Evolutionary conservation across 2,329 filamentous ascomycete genomes (phyloP), one percentile per base, ranked within the genome.

Genomic region (Trematosphaeria pertusa): DNA sequence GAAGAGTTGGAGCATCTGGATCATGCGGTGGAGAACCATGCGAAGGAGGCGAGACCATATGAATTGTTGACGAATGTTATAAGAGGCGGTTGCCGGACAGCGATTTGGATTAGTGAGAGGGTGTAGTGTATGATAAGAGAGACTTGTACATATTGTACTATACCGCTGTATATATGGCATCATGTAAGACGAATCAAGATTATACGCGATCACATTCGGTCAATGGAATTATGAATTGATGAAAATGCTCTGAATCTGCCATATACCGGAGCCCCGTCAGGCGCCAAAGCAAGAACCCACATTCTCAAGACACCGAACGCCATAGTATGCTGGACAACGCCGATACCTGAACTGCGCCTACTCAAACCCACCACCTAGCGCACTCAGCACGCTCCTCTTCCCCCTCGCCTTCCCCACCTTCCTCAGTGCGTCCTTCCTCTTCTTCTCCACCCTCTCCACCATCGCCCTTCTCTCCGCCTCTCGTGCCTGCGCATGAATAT

Each of bases 1-100:
- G 94, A 99, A 75, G 94, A 99, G 75, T 75, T 99, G 46, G 94
- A 99, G 78, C 94, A 99, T 77, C 75, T 99, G 56, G 94, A 99
- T 70, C 89, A 96, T 75, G 94, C 94, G 0, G 88, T 99, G 15
- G 88, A 94, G 70, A 88, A 97, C 65, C 93, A 97, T 75, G 87
- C 92, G 2, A 91, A 94, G 73, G 85, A 91, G 73, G 94, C 94
- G 5, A 84, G 87, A 70, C 92, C 93, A 21, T 93, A 97, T 71
- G 92, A 93, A 78, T 74, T 96, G 44, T 77, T 99, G 53, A 96
- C 91, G 0, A 88, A 88, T 34, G 81, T 92, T 6, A 97, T 99
- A 61, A 81, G 92, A 43, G 84, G 88, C n/a, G 94, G 94, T 1
- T 99, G 94, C 72, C 82, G 89, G 53, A 87, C 90, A 0, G 94